A percentile compares a stretch with the other conserved stretches of the same genome.
Conservation (phyloP, 768 basidiomycete genomes). For the Podaxis rugospora region DNA sequence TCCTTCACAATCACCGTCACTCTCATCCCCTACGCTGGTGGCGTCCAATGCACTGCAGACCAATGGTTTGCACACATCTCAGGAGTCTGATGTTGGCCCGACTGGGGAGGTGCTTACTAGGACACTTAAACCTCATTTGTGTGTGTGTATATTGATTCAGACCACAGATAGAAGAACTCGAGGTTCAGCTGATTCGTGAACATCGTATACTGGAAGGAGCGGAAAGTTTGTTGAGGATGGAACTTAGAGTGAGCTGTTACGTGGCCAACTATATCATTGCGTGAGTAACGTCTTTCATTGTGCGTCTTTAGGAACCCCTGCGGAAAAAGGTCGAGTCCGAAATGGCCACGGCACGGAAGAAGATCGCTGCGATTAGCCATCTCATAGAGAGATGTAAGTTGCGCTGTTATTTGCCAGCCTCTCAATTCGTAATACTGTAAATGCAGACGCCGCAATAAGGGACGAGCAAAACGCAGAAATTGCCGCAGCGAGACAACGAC, state of each 20-base stretch:
- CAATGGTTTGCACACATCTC: not conserved
- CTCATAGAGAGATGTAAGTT: constrained; percentile 51
- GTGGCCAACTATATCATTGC: constrained; percentile 3
- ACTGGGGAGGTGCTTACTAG: not conserved
- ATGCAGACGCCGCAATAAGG: not conserved
- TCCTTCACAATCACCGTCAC: constrained; percentile 1
- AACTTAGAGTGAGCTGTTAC: constrained; percentile 39
- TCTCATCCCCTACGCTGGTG: not conserved
- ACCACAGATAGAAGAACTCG: constrained; percentile 60
- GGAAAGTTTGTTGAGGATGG: constrained; percentile 79
- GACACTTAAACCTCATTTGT: not conserved
- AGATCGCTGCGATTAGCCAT: constrained; percentile 64
- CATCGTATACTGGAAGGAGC: constrained; percentile 88
- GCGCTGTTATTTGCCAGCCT: not conserved
- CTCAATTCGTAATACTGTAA: constrained; percentile 4
- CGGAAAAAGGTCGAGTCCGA: constrained; percentile 73
- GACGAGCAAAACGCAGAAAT: constrained; percentile 9
- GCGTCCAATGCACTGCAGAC: not conserved
- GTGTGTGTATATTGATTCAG: not conserved
- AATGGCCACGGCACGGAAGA: constrained; percentile 67
- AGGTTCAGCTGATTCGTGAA: constrained; percentile 67
- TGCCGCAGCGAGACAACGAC: constrained; percentile 16
- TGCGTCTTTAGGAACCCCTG: constrained; percentile 47
- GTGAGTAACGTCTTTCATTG: not conserved
- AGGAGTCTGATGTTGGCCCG: not conserved